Evolutionary conservation across 2,329 filamentous ascomycete species (phyloP).

Genomic region (Cladorrhinum sp.): DNA sequence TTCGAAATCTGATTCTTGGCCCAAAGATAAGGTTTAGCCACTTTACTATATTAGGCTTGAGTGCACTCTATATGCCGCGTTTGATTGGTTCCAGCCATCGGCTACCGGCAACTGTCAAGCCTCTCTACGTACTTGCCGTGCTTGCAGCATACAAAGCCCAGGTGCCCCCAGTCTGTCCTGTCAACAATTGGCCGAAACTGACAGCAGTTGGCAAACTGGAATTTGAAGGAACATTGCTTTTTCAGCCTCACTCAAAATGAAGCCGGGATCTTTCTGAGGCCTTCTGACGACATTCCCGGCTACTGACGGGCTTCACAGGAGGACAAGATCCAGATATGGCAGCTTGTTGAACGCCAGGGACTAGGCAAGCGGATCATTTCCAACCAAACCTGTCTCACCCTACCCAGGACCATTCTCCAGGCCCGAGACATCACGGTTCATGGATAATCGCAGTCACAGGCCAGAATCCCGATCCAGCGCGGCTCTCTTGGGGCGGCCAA

Average conservation of each 20-base stretch:
- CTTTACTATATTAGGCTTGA: neutral
- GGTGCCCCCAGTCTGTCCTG: neutral
- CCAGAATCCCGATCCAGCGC: neutral
- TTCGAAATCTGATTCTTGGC: constrained; percentile 1
- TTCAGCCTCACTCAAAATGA: constrained; percentile 3
- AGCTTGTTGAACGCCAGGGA: neutral
- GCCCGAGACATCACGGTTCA: neutral
- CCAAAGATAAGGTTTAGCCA: neutral
- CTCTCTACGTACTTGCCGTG: neutral
- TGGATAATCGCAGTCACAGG: neutral
- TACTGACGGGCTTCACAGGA: neutral
- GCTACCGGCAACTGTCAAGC: constrained; percentile 1
- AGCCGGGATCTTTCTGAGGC: neutral
- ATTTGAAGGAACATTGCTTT: neutral
- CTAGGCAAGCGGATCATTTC: neutral
- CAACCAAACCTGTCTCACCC: neutral
- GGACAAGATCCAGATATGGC: neutral
- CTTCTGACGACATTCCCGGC: constrained; percentile 2
- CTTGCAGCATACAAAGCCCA: too few species aligned
- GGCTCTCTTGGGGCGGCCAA: neutral
- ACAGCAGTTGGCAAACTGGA: neutral
- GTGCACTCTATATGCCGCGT: neutral
- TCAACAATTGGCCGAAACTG: constrained; percentile 8
- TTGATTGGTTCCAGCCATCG: neutral
- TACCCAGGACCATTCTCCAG: neutral